phyloP scores from a whole-genome alignment of 371 early-diverging fungal species.

The Mucor lusitanicus region DNA sequence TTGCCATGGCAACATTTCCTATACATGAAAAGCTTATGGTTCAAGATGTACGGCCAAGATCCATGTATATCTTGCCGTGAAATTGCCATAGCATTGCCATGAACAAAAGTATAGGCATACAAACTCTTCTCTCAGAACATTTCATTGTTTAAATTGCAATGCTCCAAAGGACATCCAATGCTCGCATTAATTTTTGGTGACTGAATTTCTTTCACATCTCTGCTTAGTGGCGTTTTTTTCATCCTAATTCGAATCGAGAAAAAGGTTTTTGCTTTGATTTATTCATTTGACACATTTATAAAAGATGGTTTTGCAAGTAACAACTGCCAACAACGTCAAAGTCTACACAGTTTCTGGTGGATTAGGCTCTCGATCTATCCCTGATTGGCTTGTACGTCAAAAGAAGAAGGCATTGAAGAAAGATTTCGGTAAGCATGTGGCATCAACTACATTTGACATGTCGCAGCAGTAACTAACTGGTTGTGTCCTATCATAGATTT shows the following conservation, averaged over 20 bases:
- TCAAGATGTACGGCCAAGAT: neutral
- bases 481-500: constrained; percentile 61
- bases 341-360: constrained; percentile 92
- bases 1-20: neutral
- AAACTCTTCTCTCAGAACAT: neutral
- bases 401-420: constrained; percentile 85
- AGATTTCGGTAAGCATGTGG: constrained; percentile 71
- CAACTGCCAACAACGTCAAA: constrained; percentile 86
- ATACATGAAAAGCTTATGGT: neutral
- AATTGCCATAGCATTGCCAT: neutral
- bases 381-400: constrained; percentile 92
- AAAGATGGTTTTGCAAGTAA: constrained; percentile 74
- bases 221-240: neutral
- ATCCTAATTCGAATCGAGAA: neutral
- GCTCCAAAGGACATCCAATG: neutral
- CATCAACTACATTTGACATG: neutral
- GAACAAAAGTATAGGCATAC: neutral
- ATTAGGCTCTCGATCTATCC: constrained; percentile 80
- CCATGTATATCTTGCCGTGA: neutral
- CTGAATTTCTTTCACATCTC: constrained; percentile 16
- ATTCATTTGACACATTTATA: constrained; percentile 4
- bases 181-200: constrained; percentile 12
- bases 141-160: neutral
- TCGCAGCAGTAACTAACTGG: neutral
- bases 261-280: constrained; percentile 5